phyloP scores from a whole-genome alignment of 164 flowering plant species.

The Nelumbo lutea region DNA sequence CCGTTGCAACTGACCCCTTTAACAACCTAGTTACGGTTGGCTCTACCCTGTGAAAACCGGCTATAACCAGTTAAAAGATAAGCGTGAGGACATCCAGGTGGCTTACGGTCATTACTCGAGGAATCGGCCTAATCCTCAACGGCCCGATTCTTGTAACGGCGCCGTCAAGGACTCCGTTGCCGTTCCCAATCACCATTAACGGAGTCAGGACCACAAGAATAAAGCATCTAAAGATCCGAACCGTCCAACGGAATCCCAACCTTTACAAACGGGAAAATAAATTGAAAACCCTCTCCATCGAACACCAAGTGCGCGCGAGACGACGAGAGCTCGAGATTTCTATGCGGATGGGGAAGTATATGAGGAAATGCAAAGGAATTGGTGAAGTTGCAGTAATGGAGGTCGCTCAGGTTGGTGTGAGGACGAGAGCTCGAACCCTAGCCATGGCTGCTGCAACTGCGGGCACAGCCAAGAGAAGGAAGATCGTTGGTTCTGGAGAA shows the following conservation, averaged over 20 bases:
- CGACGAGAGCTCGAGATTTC: conserved; percentile 8
- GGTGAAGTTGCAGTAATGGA: conserved; percentile 20
- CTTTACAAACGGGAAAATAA: not conserved
- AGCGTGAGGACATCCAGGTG: conserved; percentile 3
- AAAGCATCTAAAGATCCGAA: conserved; percentile 7
- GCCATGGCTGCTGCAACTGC: conserved; percentile 14
- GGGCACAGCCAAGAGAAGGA: conserved; percentile 15
- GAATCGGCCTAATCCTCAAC: conserved; percentile 5
- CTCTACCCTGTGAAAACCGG: not conserved
- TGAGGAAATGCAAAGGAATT: conserved; percentile 17
- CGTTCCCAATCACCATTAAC: conserved; percentile 26
- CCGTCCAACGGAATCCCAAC: conserved; percentile 15
- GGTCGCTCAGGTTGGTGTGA: conserved; percentile 11
- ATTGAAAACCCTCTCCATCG: not conserved
- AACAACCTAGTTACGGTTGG: not conserved
- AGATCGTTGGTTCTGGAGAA: conserved; percentile 15
- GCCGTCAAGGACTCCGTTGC: conserved; percentile 17
- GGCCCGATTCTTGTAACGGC: conserved; percentile 23
- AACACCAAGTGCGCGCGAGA: too few relatives aligned
- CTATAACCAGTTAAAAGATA: not conserved
- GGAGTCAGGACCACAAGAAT: conserved; percentile 18
- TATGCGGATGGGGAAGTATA: conserved; percentile 20
- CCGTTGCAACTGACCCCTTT: not conserved
- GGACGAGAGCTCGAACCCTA: conserved; percentile 15
- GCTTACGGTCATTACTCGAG: not conserved